Conservation (phyloP, 192 early-diverging fungal genomes). For the Coemansia reversa region DNA sequence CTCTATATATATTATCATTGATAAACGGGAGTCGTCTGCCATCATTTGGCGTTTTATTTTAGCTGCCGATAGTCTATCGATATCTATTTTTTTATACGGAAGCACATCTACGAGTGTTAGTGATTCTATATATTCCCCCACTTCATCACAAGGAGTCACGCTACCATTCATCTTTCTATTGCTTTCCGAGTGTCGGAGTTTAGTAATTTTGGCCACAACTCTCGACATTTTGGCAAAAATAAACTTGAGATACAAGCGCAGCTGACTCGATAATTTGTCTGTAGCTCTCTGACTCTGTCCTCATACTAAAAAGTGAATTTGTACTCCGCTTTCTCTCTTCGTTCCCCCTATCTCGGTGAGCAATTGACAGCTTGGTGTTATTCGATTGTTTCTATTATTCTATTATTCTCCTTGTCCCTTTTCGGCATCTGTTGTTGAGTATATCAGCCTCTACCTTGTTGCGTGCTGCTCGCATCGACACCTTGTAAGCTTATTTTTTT, state of each 20-base stretch:
- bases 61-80: slow-evolving; percentile 14
- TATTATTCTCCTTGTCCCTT: background rate
- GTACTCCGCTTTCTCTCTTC: background rate
- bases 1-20: slow-evolving; percentile 10
- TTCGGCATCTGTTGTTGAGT: background rate
- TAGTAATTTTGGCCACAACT: background rate
- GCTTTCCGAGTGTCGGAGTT: slow-evolving; percentile 2
- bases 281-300: background rate
- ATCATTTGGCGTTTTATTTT: background rate
- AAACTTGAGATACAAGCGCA: background rate
- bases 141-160: background rate
- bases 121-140: slow-evolving; percentile 3
- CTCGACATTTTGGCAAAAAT: background rate
- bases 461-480: background rate
- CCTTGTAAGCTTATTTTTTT: background rate
- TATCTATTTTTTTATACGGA: slow-evolving; percentile 8
- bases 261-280: background rate
- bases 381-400: background rate
- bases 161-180: background rate
- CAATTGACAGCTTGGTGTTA: background rate
- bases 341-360: background rate
- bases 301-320: background rate
- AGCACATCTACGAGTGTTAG: slow-evolving; percentile 1
- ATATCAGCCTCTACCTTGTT: background rate
- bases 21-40: slow-evolving; percentile 7